phyloP scores from a whole-genome alignment of 345 rosid genomes.

The Eucalyptus brandiana region DNA sequence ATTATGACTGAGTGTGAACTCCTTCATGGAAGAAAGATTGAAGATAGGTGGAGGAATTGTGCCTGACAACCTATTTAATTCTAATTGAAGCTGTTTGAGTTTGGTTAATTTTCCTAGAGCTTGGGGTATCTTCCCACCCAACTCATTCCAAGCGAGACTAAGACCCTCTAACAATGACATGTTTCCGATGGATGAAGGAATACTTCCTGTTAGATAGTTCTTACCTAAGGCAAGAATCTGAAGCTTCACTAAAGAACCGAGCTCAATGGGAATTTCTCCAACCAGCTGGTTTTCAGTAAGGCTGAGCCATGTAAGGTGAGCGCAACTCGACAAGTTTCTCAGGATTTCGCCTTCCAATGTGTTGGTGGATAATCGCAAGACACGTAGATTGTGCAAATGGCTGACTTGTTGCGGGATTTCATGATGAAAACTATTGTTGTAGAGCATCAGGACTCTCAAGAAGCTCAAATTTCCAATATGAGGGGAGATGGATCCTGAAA shows the following conservation, averaged over 20 bases:
- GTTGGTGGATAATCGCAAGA: neutral
- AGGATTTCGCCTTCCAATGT: conserved; percentile 2
- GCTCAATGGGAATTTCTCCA: conserved; percentile 1
- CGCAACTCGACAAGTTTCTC: neutral
- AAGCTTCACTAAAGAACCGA: neutral
- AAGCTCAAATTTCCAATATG: neutral
- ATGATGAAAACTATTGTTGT: neutral
- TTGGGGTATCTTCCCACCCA: conserved; percentile 1
- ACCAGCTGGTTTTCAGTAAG: neutral
- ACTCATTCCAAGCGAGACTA: neutral
- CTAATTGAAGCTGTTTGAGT: neutral
- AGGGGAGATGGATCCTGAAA: neutral
- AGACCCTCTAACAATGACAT: neutral
- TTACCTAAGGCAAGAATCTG: neutral
- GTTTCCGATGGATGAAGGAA: conserved; percentile 8
- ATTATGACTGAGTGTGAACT: rapidly evolving
- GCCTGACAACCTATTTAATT: neutral
- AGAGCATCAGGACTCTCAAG: neutral
- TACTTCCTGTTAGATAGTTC: conserved; percentile 4
- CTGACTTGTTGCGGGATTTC: neutral
- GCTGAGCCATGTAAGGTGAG: neutral
- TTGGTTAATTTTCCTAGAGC: neutral
- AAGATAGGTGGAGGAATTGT: conserved; percentile 5
- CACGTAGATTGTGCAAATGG: neutral
- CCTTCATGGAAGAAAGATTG: conserved; percentile 5